Evolutionary conservation across 345 rosid species (phyloP).

Genomic region (Dimocarpus longan): DNA sequence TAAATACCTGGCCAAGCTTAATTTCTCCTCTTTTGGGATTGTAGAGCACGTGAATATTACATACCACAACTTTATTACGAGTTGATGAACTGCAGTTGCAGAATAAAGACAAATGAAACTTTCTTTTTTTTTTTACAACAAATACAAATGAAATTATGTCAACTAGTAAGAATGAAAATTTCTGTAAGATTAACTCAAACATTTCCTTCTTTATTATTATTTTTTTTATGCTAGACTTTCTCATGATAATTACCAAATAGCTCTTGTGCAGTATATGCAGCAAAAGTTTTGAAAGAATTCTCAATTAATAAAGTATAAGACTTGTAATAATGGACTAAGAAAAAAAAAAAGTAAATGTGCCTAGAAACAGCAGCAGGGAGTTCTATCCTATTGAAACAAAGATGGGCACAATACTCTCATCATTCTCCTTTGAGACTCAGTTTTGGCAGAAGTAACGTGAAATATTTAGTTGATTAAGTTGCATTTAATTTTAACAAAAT

Average conservation of each 20-base stretch:
- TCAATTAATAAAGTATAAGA: neutral
- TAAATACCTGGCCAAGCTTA: slow-evolving; percentile 89
- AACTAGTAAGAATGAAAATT: neutral
- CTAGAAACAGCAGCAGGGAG: neutral
- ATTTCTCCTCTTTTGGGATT: slow-evolving; percentile 97
- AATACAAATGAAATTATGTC: neutral
- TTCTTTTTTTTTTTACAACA: too few species aligned
- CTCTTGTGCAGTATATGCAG: neutral
- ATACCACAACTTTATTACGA: slow-evolving; percentile 62
- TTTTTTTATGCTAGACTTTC: neutral
- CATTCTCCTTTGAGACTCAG: neutral
- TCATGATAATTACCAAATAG: neutral
- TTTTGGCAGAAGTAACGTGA: neutral
- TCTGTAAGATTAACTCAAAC: neutral
- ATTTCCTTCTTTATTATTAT: neutral
- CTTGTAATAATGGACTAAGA: neutral
- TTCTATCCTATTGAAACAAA: neutral
- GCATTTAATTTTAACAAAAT: neutral
- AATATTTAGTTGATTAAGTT: neutral
- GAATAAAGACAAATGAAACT: neutral
- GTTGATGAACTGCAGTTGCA: slow-evolving; percentile 50
- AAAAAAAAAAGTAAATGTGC: neutral
- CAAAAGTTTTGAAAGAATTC: neutral
- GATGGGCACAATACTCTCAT: neutral
- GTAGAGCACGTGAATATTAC: slow-evolving; percentile 93